Base-by-base conservation (phyloP, 192 early-diverging fungal species). In the Backusella tuberculispora region DNA sequence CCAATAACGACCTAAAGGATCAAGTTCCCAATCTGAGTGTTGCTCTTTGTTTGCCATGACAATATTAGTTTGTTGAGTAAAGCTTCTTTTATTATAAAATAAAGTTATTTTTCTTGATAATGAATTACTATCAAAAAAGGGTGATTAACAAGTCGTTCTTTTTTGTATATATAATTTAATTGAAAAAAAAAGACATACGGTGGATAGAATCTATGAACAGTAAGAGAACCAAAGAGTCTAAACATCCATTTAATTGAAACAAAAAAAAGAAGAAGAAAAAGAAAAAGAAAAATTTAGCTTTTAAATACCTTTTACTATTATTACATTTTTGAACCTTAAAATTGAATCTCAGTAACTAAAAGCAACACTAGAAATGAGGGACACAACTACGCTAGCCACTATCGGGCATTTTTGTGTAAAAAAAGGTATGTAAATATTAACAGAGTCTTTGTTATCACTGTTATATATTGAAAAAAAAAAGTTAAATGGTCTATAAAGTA, bases 1-100 rank as follows among this genome's bases (percentile, higher is more conserved):
- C 19, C 74, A 80, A 63, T 85, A 75, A 24, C 24, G 41, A 6
- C 78, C 78, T 24, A 29, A 56, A 3, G 37, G 14, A n/a, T 63
- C 38, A 37, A 71, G 46, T 21, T 76, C 34, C 78, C 78, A 80
- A 10, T 72, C 74, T 43, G 46, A 50, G 17, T 13, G 53, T 17
- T 13, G 53, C 9, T 42, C 40, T 24, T 60, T 60, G 9, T 44
- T 47, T 15, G 42, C 14, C 68, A 69, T 69, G n/a, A 24, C 19
- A 56, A 56, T 21, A 21, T 56, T 56, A n/a, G 53, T 60, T 26
- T 56, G 50, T 6, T 53, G n/a, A 9, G 50, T 53, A 17, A 53
- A n/a, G 50, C 24, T 5, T 60, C 53, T 60, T 26, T 60, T 60
- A 14, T 60, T 19, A 60, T 26, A 26, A 13, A 60, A 13, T 24